A percentile compares a stretch with the other conserved stretches of the same genome.
Evolutionary conservation across 768 basidiomycete species (phyloP).

Genomic region (Tylopilus felleus): DNA sequence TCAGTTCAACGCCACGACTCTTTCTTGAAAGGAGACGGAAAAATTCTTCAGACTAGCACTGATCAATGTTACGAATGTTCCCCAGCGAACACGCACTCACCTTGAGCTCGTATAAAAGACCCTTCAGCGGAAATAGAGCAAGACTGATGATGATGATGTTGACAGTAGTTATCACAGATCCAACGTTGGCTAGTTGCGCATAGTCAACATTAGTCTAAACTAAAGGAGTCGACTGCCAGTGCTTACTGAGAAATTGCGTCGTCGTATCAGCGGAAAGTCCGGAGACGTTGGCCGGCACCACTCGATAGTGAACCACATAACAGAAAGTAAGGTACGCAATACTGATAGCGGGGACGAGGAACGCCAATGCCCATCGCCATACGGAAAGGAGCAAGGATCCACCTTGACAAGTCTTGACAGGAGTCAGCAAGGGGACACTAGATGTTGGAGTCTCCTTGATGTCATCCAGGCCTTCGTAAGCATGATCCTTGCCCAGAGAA

Average conservation of each 20-base stretch:
- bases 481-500: neutral
- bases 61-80: neutral
- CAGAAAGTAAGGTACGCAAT: conserved; percentile 15
- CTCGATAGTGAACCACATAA: conserved; percentile 16
- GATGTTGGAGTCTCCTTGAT: neutral
- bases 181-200: conserved; percentile 4
- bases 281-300: conserved; percentile 5
- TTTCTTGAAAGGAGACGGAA: conserved; percentile 15
- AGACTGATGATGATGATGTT: conserved; percentile 17
- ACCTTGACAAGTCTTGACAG: neutral
- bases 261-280: neutral
- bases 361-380: conserved; percentile 5
- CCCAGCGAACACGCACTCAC: neutral
- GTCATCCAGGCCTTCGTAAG: neutral
- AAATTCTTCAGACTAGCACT: conserved; percentile 16
- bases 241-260: conserved; percentile 11
- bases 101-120: conserved; percentile 11
- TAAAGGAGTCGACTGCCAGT: neutral
- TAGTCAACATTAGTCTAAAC: neutral
- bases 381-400: neutral
- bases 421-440: neutral
- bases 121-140: conserved; percentile 10
- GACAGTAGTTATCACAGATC: conserved; percentile 11
- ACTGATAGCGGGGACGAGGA: conserved; percentile 3
- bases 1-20: conserved; percentile 3